Evolutionary conservation across 2,329 filamentous ascomycete species (phyloP).

Genomic region (Penicillium italicum): DNA sequence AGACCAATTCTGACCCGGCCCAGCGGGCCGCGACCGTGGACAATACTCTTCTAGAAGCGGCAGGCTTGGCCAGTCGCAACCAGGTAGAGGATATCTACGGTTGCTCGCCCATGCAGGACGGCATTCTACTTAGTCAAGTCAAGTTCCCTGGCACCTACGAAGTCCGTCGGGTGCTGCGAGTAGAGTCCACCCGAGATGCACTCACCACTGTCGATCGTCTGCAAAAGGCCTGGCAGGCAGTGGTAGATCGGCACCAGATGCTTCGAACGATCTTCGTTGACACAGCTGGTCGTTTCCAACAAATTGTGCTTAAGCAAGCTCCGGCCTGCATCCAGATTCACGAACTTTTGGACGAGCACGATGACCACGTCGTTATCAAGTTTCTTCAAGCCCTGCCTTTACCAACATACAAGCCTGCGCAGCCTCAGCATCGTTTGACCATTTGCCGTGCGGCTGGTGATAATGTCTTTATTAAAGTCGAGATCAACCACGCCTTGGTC

Average conservation of each 20-base stretch:
- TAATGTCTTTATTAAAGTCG: neutral
- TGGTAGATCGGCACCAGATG: conserved; percentile 9
- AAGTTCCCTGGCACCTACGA: conserved; percentile 9
- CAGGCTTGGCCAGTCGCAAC: neutral
- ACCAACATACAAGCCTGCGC: neutral
- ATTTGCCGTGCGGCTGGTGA: neutral
- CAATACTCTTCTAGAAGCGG: neutral
- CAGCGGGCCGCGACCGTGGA: neutral
- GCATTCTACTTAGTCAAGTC: conserved; percentile 15
- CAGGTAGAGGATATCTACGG: conserved; percentile 10
- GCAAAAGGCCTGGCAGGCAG: conserved; percentile 1
- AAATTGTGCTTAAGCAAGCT: conserved; percentile 10
- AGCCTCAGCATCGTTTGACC: neutral
- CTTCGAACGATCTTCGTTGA: conserved; percentile 11
- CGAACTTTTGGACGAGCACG: neutral
- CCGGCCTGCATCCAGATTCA: neutral
- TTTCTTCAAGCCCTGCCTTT: neutral
- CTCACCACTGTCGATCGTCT: neutral
- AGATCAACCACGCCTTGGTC: neutral
- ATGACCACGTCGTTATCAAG: neutral
- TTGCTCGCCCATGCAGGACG: conserved; percentile 17
- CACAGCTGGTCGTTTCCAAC: conserved; percentile 5
- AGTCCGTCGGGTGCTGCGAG: conserved; percentile 4
- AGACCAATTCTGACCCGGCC: neutral
- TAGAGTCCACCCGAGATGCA: neutral